Conservation (phyloP, 257 asterid species). For the Penstemon davidsonii region DNA sequence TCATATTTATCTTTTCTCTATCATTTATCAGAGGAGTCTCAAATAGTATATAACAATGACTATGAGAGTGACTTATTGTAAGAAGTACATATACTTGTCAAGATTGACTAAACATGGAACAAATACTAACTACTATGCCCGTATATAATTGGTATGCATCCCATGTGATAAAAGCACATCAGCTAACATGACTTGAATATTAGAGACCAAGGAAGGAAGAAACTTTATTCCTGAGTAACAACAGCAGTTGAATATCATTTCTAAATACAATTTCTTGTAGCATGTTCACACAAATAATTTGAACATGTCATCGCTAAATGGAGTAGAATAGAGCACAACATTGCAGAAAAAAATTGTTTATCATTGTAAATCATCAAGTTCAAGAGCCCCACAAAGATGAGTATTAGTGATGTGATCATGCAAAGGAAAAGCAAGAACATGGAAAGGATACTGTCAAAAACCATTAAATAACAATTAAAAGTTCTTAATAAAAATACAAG, state of each 20-base stretch:
- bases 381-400: not conserved
- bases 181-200: not conserved
- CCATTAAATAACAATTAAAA: not conserved
- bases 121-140: not conserved
- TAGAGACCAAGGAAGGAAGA: not conserved
- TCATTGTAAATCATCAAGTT: not conserved
- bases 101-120: slow-evolving; percentile 7
- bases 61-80: not conserved
- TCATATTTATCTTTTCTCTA: slow-evolving; percentile 2
- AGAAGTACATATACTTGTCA: slow-evolving; percentile 10
- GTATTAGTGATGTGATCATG: not conserved
- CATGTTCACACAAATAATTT: slow-evolving; percentile 5
- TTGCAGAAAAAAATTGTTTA: not conserved
- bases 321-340: not conserved
- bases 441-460: not conserved
- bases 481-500: slow-evolving; percentile 13
- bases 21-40: not conserved
- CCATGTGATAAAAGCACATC: slow-evolving; percentile 11
- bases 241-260: not conserved
- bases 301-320: slow-evolving; percentile 14
- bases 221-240: slow-evolving; percentile 1
- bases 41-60: not conserved
- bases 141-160: not conserved
- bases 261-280: not conserved
- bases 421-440: not conserved